Evolutionary conservation across 2,329 filamentous ascomycete genomes (phyloP).

Genomic region (Westerdykella aurantiaca): DNA sequence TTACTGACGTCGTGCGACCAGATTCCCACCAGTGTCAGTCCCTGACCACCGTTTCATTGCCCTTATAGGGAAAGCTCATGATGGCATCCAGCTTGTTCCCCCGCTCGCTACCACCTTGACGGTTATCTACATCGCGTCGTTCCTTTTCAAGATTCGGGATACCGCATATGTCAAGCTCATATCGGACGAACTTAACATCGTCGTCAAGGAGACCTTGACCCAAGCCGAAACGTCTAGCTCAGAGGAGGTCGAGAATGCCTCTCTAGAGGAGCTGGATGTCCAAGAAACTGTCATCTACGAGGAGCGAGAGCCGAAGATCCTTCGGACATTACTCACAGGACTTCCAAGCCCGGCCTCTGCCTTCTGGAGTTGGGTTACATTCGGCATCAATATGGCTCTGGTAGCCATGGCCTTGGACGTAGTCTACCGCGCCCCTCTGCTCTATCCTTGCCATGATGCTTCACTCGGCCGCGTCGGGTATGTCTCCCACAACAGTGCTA

Average conservation of each 20-base stretch:
- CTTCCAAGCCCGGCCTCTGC: conserved; percentile 66
- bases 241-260: conserved; percentile 29
- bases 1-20: conserved; percentile 8
- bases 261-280: conserved; percentile 49
- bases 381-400: conserved; percentile 65
- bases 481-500: conserved; percentile 73
- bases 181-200: conserved; percentile 52
- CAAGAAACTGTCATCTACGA: conserved; percentile 58
- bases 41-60: background rate
- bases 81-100: conserved; percentile 32
- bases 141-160: conserved; percentile 53
- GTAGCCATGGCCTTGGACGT: conserved; percentile 69
- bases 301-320: conserved; percentile 51
- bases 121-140: conserved; percentile 60
- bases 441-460: conserved; percentile 66
- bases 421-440: conserved; percentile 64
- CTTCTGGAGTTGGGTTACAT: conserved; percentile 60
- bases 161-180: conserved; percentile 55
- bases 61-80: background rate
- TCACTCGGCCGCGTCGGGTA: conserved; percentile 85
- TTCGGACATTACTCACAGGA: conserved; percentile 68
- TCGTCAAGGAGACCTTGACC: conserved; percentile 38
- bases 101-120: conserved; percentile 55
- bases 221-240: conserved; percentile 25
- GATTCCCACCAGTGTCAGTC: conserved; percentile 31